A percentile compares a stretch with the other conserved stretches of the same genome.
Conservation (phyloP, 2,329 filamentous ascomycete genomes). For the Rutstroemia sp. region DNA sequence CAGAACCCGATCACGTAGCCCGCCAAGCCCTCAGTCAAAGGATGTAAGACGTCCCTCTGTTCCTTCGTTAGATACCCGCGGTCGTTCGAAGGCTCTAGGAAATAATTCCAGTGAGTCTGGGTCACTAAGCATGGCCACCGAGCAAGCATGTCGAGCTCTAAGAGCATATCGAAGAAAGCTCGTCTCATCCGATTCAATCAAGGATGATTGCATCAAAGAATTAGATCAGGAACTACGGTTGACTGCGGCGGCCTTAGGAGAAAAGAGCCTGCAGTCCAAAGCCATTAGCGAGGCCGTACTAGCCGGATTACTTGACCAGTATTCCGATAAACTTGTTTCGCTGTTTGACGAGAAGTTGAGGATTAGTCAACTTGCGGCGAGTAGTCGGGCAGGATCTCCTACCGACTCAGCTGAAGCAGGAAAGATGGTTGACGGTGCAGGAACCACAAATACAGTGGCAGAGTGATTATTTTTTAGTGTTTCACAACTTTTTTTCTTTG, state of each 20-base stretch:
- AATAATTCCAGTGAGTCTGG: constrained; percentile 40
- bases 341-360: constrained; percentile 66
- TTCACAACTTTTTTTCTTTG: no score
- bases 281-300: constrained; percentile 51
- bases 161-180: constrained; percentile 58
- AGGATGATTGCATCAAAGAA: constrained; percentile 51
- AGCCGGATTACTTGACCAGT: constrained; percentile 63
- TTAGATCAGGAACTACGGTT: constrained; percentile 58
- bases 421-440: constrained; percentile 18
- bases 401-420: constrained; percentile 14
- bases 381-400: constrained; percentile 8
- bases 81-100: constrained; percentile 41
- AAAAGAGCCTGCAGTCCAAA: constrained; percentile 32
- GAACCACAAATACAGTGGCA: background rate
- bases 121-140: constrained; percentile 54
- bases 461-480: background rate
- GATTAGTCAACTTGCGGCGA: constrained; percentile 30
- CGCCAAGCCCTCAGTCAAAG: constrained; percentile 17
- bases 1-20: constrained; percentile 27
- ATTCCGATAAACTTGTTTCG: constrained; percentile 63
- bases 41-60: constrained; percentile 45
- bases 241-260: constrained; percentile 49
- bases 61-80: constrained; percentile 38
- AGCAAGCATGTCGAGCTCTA: constrained; percentile 55
- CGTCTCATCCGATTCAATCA: constrained; percentile 45